Conservation (phyloP, 164 flowering plant genomes). For the Aristolochia contorta region DNA sequence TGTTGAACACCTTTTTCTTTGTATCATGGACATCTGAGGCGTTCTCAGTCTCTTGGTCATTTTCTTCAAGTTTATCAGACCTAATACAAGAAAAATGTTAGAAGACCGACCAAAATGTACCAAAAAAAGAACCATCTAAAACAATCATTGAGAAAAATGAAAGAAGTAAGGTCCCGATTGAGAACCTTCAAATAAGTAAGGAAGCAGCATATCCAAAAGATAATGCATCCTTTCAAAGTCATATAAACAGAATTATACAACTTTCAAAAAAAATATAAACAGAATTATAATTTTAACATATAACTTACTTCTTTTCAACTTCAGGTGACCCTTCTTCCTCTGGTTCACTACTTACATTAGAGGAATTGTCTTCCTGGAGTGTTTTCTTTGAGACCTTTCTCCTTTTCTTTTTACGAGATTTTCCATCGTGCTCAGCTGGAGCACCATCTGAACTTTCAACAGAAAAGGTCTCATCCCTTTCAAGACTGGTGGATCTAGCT, state of each 20-base stretch:
- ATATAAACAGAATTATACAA: too few species aligned
- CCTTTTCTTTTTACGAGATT: background rate
- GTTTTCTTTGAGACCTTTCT: background rate
- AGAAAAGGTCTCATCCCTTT: background rate
- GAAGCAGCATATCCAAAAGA: too few species aligned
- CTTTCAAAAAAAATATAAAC: too few species aligned
- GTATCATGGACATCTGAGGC: conserved; percentile 14
- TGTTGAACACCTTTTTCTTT: conserved; percentile 33
- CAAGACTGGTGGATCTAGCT: background rate
- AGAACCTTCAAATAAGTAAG: too few species aligned
- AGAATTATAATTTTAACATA: too few species aligned
- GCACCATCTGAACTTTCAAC: background rate
- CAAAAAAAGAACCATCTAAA: background rate
- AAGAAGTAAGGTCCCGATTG: too few species aligned
- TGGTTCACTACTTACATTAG: background rate
- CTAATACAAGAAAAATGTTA: conserved; percentile 11
- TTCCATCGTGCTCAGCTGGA: background rate
- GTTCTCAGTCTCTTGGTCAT: conserved; percentile 16
- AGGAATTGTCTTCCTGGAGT: background rate
- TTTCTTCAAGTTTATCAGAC: conserved; percentile 21
- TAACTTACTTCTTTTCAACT: background rate
- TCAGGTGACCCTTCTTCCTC: background rate
- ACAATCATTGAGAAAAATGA: too few species aligned
- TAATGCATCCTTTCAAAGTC: too few species aligned
- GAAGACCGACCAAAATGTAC: background rate